Evolutionary conservation across 1,139 yeast species (phyloP).

Genomic region (Eremothecium gossypii): DNA sequence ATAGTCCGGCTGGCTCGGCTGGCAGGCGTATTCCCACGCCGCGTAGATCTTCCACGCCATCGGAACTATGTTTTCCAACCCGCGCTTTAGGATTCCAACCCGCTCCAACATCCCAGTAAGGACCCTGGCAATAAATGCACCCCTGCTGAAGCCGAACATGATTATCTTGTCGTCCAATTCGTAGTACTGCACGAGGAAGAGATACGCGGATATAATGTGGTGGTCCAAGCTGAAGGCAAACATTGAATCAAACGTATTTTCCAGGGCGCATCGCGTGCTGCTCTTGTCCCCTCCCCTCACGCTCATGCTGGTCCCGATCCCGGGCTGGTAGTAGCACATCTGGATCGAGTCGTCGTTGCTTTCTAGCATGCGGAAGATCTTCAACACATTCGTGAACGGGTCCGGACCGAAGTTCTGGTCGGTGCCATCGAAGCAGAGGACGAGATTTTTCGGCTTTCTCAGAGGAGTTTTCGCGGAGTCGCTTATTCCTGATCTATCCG

Average conservation of each 20-base stretch:
- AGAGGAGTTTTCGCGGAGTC: too few relatives aligned
- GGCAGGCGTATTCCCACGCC: slow-evolving; percentile 54
- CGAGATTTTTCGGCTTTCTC: slow-evolving; percentile 31
- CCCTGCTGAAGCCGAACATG: slow-evolving; percentile 57
- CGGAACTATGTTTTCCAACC: slow-evolving; percentile 44
- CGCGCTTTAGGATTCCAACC: slow-evolving; percentile 46
- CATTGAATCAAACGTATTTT: slow-evolving; percentile 37
- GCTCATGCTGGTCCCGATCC: slow-evolving; percentile 45
- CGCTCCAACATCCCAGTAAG: slow-evolving; percentile 54
- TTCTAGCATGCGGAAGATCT: slow-evolving; percentile 44
- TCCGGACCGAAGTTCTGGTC: slow-evolving; percentile 47
- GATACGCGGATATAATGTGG: slow-evolving; percentile 50
- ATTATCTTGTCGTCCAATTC: slow-evolving; percentile 42
- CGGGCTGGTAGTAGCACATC: slow-evolving; percentile 57
- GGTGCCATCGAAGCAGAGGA: slow-evolving; percentile 59
- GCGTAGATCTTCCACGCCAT: slow-evolving; percentile 56
- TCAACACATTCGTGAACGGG: slow-evolving; percentile 48
- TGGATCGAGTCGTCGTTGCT: slow-evolving; percentile 35
- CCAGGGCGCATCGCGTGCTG: slow-evolving; percentile 11
- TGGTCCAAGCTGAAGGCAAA: slow-evolving; percentile 45
- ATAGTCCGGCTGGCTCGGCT: slow-evolving; percentile 38
- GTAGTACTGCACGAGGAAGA: slow-evolving; percentile 41
- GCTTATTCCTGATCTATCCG: too few relatives aligned
- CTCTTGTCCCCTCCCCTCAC: neutral
- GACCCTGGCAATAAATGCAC: slow-evolving; percentile 56